Evolutionary conservation across 345 rosid species (phyloP).

Genomic region (Camelina sativa): DNA sequence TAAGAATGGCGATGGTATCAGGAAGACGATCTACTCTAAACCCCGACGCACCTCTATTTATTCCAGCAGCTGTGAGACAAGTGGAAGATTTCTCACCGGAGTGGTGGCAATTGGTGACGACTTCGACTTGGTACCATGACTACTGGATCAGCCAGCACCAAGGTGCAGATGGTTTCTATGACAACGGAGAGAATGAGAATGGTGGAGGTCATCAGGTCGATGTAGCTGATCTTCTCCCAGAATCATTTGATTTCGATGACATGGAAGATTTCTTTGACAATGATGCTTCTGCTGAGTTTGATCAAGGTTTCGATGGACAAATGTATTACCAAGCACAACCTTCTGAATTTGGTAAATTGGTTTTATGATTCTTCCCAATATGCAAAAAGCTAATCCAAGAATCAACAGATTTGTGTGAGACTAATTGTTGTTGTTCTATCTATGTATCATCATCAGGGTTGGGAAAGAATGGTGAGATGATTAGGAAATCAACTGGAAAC

Average conservation of each 20-base stretch:
- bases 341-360: slow-evolving; percentile 36
- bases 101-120: slow-evolving; percentile 91
- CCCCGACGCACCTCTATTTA: slow-evolving; percentile 81
- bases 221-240: slow-evolving; percentile 64
- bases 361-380: background rate
- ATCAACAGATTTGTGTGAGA: background rate
- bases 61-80: slow-evolving; percentile 80
- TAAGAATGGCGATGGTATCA: slow-evolving; percentile 75
- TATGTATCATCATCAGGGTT: slow-evolving; percentile 36
- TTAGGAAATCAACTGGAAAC: slow-evolving; percentile 33
- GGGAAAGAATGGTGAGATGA: slow-evolving; percentile 46
- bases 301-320: slow-evolving; percentile 40
- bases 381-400: background rate
- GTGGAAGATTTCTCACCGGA: slow-evolving; percentile 96
- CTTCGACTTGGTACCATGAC: slow-evolving; percentile 77
- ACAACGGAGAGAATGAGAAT: slow-evolving; percentile 49
- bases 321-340: slow-evolving; percentile 30
- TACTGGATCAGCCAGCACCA: slow-evolving; percentile 86
- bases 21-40: slow-evolving; percentile 76
- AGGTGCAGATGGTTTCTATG: slow-evolving; percentile 59
- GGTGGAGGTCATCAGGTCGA: slow-evolving; percentile 40
- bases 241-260: slow-evolving; percentile 65
- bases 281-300: slow-evolving; percentile 49
- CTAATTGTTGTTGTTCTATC: slow-evolving; percentile 5
- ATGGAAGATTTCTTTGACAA: slow-evolving; percentile 52